Conservation (phyloP, 768 basidiomycete species). For the Macrocybe gigantea region DNA sequence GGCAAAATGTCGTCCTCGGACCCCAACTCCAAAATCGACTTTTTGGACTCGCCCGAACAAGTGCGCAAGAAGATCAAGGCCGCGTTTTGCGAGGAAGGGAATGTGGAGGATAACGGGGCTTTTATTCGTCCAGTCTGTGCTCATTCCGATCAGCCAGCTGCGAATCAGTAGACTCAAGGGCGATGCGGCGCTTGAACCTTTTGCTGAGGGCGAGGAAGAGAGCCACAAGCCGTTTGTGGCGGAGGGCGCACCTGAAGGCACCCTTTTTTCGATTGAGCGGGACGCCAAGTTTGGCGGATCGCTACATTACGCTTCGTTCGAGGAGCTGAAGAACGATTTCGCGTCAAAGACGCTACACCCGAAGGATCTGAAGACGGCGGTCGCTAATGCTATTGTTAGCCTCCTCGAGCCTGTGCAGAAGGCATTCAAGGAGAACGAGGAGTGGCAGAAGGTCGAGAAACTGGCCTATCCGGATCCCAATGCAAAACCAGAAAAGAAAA, state of each 20-base stretch:
- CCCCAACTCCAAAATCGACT: constrained; percentile 97
- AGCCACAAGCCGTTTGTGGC: constrained; percentile 52
- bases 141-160: constrained; percentile 81
- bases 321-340: constrained; percentile 69
- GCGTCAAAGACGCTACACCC: constrained; percentile 77
- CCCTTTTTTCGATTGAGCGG: constrained; percentile 74
- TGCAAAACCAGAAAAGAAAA: constrained; percentile 54
- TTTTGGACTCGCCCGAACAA: constrained; percentile 80
- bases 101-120: constrained; percentile 83
- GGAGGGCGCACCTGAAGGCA: constrained; percentile 70
- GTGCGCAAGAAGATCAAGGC: constrained; percentile 86
- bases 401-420: constrained; percentile 79
- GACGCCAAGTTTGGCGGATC: constrained; percentile 81
- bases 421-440: constrained; percentile 68
- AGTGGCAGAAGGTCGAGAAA: constrained; percentile 73
- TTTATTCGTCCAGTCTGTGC: constrained; percentile 78
- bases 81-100: constrained; percentile 95
- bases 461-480: constrained; percentile 82
- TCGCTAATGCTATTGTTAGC: constrained; percentile 65
- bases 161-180: constrained; percentile 54
- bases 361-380: constrained; percentile 79
- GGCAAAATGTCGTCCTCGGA: constrained; percentile 99
- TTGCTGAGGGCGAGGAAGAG: constrained; percentile 32
- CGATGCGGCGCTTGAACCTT: constrained; percentile 39
- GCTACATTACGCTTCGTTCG: constrained; percentile 65